phyloP scores from a whole-genome alignment of 2,329 filamentous ascomycete species.

The Fusarium sp. region DNA sequence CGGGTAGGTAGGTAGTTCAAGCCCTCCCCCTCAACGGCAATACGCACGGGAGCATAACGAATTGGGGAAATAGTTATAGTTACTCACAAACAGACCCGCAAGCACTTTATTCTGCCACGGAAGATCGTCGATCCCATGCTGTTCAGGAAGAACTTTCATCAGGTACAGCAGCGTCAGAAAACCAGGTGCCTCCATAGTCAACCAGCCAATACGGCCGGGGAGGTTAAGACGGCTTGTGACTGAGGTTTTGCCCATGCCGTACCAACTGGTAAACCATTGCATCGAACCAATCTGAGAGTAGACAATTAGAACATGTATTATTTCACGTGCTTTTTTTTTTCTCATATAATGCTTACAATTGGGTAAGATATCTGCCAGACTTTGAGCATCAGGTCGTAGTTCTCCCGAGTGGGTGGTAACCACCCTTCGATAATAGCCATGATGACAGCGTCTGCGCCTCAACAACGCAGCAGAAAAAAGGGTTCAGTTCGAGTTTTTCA shows the following conservation, averaged over 20 bases:
- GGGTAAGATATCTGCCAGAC: conserved; percentile 64
- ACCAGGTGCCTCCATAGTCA: conserved; percentile 85
- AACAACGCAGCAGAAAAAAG: background rate
- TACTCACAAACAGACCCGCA: conserved; percentile 69
- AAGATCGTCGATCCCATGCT: conserved; percentile 66
- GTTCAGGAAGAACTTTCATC: conserved; percentile 72
- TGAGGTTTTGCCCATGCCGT: conserved; percentile 94
- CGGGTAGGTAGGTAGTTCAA: conserved; percentile 3
- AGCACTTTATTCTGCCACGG: conserved; percentile 84
- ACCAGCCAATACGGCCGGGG: conserved; percentile 89
- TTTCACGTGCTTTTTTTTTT: background rate
- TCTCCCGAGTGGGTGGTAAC: conserved; percentile 66
- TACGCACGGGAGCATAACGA: background rate
- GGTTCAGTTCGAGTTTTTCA: background rate
- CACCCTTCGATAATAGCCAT: conserved; percentile 63
- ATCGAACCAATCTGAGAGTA: conserved; percentile 68
- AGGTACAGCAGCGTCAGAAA: conserved; percentile 82
- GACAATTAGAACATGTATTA: background rate
- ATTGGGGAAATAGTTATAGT: background rate
- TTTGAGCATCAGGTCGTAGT: conserved; percentile 63
- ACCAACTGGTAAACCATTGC: conserved; percentile 83
- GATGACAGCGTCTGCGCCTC: conserved; percentile 5
- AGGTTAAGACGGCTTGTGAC: conserved; percentile 78
- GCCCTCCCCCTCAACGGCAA: conserved; percentile 25
- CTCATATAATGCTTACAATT: conserved; percentile 51